Evolutionary conservation across 208 protist genomes (phyloP), one percentile per base, ranked within the genome.

Genomic region (Kentomonas sorsogonicus): DNA sequence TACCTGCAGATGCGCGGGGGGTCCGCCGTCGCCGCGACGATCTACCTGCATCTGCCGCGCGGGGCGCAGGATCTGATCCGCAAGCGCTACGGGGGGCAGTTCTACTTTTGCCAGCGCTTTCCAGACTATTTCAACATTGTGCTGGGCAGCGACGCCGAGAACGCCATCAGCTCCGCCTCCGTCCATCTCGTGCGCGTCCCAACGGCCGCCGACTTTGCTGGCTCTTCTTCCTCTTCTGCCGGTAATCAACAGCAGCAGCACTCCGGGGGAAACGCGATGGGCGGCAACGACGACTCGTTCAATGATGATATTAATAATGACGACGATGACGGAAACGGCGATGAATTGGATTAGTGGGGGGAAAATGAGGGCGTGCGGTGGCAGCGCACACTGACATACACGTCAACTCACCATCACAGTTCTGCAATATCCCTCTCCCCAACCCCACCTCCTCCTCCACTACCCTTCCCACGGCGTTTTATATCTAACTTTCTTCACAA

Each of bases 121-220:
- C 83, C 85, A 2, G 69, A 85, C 52, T 89, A 89, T 63, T 95
- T 95, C 59, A 81, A 72, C 46, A 53, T 93, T n/a, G 83, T 95
- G 7, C 57, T 95, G n/a, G 61, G 66, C 43, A 69, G 63, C 1
- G 83, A 90, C 23, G 77, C 26, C 13, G 58, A 61, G 4, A 93
- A 93, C 68, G 71, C 69, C 53, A 29, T 55, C 47, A 91, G 77
- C 62, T 74, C 69, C 46, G 89, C 81, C 0, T 64, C 90, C 10
- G 77, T 88, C 51, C 85, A 93, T 36, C 79, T 95, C 16, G 59
- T 93, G 25, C 69, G 89, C 53, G 53, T 90, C 3, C 89, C 89
- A 9, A 48, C 36, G 33, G n/a, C n/a, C n/a, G n/a, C n/a, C n/a
- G n/a, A n/a, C n/a, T n/a, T n/a, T n/a, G n/a, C n/a, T n/a, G n/a